phyloP scores from a whole-genome alignment of 257 asterid genomes.

The Solanum clarkiae region DNA sequence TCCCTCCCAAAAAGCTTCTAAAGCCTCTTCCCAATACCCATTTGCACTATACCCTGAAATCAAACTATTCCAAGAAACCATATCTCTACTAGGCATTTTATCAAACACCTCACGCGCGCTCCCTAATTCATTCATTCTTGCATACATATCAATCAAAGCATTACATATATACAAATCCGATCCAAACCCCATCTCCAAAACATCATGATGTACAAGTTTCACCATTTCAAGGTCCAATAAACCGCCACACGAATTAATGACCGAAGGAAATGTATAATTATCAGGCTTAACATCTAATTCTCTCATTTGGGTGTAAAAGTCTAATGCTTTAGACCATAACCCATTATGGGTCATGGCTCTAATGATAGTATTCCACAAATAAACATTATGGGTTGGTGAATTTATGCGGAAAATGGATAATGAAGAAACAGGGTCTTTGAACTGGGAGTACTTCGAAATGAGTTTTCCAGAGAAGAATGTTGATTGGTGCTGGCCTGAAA shows the following conservation, averaged over 20 bases:
- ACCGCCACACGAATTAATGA: constrained; percentile 57
- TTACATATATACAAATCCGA: constrained; percentile 55
- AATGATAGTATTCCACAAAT: constrained; percentile 56
- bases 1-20: constrained; percentile 27
- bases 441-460: constrained; percentile 54
- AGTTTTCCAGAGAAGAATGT: constrained; percentile 47
- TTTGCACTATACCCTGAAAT: constrained; percentile 63
- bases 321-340: constrained; percentile 34
- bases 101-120: constrained; percentile 56
- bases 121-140: constrained; percentile 31
- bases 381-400: constrained; percentile 15
- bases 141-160: constrained; percentile 68
- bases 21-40: constrained; percentile 49
- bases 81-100: constrained; percentile 45
- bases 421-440: constrained; percentile 41
- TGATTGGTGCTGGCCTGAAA: constrained; percentile 35
- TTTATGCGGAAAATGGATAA: constrained; percentile 25
- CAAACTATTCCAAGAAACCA: constrained; percentile 83
- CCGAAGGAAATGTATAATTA: constrained; percentile 64
- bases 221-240: constrained; percentile 41
- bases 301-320: constrained; percentile 47
- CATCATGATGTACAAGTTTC: constrained; percentile 37
- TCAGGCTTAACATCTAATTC: constrained; percentile 36
- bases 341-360: constrained; percentile 69
- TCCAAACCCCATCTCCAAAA: constrained; percentile 32